Conservation (phyloP, 805 yeast species). For the Candida maris region DNA sequence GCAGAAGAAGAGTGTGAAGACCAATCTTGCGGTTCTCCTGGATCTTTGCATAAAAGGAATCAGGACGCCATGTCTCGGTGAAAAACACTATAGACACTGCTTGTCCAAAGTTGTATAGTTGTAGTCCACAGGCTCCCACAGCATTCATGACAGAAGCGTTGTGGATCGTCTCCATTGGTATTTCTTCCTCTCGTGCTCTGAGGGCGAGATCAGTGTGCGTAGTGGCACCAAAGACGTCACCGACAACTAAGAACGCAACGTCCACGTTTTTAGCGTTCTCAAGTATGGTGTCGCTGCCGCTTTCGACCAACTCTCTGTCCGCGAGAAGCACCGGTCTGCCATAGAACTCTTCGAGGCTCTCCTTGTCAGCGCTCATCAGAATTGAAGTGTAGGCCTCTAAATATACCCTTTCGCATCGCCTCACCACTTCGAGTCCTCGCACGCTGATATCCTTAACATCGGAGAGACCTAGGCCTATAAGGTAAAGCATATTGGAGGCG, state of each 20-base stretch:
- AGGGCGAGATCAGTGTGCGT: conserved; percentile 93
- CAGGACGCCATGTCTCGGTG: conserved; percentile 95
- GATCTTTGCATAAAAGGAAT: conserved; percentile 85
- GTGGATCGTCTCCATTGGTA: conserved; percentile 79
- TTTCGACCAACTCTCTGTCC: conserved; percentile 91
- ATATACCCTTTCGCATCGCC: conserved; percentile 83
- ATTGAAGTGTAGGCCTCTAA: conserved; percentile 94
- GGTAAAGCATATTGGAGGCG: conserved; percentile 85
- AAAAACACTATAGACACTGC: conserved; percentile 95
- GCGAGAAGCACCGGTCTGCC: conserved; percentile 85
- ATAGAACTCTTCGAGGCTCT: conserved; percentile 73
- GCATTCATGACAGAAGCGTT: conserved; percentile 98
- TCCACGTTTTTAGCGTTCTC: conserved; percentile 75
- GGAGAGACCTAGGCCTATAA: conserved; percentile 89
- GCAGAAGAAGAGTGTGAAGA: conserved; percentile 79
- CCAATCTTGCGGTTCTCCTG: conserved; percentile 89
- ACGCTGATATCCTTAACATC: conserved; percentile 89
- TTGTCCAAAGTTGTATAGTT: conserved; percentile 92
- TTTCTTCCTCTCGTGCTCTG: conserved; percentile 81
- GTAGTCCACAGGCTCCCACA: conserved; percentile 96
- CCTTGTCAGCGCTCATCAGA: conserved; percentile 84
- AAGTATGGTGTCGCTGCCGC: conserved; percentile 79
- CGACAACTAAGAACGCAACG: conserved; percentile 92
- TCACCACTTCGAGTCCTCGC: conserved; percentile 84
- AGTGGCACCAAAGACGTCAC: conserved; percentile 97